Base-by-base conservation (phyloP, 768 basidiomycete genomes). In the Ramaria sp. region DNA sequence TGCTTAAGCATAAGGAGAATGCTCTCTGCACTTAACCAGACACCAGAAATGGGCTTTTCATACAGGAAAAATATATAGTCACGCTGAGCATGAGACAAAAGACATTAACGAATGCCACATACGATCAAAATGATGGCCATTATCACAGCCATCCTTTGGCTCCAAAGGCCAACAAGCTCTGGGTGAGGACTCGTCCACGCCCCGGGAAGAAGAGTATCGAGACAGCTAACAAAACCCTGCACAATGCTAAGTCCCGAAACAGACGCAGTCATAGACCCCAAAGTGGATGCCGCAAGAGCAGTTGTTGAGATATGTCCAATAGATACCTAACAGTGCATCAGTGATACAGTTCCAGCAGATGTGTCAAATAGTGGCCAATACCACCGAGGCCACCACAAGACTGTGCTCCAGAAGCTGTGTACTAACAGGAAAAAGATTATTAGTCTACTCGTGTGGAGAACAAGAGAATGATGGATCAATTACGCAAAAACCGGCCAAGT, bases 151-250 rank as follows among this genome's bases (percentile, higher is more conserved):
- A 90, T 92, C 59, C 93, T 73, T 66, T 94, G 91, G 8, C 85
- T 69, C 93, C 93, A 95, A 7, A 95, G 73, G 6, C 93, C 93
- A 10, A 97, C 89, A 10, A 90, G 74, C 15, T 83, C 70, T 0
- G 93, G 95, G 28, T 84, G 81, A 0, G 82, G 64, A 3, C 91
- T 92, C 0, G 96, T 94, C 93, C 89, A 99, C 15, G 95, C 93
- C 37, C 89, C 81, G 0, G 96, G 95, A 8, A 97, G 79, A 61
- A 99, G 77, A 0, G 94, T 94, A 66, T 99, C 96, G 18, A 99
- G 79, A 0, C 90, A 83, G 48, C 85, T 88, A 7, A 80, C 72
- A 52, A 95, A 79, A 20, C 63, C 66, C 37, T 73, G 71, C 8
- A 75, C 58, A 52, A 77, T 69, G 30, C 72, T 70, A 52, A 70